Evolutionary conservation across 768 basidiomycete species (phyloP).

Genomic region (Porpolomopsis calyptriformis): DNA sequence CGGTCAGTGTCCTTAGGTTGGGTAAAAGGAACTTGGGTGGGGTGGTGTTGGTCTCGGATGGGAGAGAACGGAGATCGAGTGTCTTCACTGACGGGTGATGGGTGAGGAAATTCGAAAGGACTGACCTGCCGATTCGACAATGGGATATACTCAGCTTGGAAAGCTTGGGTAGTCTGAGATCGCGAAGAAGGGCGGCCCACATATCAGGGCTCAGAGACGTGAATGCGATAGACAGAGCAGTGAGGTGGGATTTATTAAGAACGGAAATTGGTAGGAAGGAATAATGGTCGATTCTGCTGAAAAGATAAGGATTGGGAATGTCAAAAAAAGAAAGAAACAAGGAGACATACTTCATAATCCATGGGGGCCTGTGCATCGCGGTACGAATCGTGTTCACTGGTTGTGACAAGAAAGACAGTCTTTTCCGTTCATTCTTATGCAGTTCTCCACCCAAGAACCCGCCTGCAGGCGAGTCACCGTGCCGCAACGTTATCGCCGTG

Average conservation of each 20-base stretch:
- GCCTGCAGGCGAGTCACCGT: not conserved
- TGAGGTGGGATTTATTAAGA: not conserved
- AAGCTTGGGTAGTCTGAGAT: not conserved
- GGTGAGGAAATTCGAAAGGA: constrained; percentile 3
- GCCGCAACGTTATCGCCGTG: not conserved
- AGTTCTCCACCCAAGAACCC: not conserved
- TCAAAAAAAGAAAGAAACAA: not conserved
- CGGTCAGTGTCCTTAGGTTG: not conserved
- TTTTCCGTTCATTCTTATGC: not conserved
- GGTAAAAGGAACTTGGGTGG: not conserved
- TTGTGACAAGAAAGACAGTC: not conserved
- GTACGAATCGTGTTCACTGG: not conserved
- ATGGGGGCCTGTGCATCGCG: not conserved
- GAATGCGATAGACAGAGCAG: not conserved
- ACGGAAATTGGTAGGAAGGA: not conserved
- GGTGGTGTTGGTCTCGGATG: not conserved
- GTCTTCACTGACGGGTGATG: constrained; percentile 4
- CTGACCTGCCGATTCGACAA: not conserved
- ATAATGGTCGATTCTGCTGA: not conserved
- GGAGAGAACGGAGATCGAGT: constrained; percentile 1
- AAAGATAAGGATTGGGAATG: no score
- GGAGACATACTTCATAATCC: not conserved
- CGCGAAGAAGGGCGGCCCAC: not conserved
- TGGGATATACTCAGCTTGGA: not conserved
- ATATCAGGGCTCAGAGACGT: not conserved